A percentile compares a stretch with the other conserved stretches of the same genome.
Evolutionary conservation across 345 rosid genomes (phyloP).

Genomic region (Syzygium aromaticum): DNA sequence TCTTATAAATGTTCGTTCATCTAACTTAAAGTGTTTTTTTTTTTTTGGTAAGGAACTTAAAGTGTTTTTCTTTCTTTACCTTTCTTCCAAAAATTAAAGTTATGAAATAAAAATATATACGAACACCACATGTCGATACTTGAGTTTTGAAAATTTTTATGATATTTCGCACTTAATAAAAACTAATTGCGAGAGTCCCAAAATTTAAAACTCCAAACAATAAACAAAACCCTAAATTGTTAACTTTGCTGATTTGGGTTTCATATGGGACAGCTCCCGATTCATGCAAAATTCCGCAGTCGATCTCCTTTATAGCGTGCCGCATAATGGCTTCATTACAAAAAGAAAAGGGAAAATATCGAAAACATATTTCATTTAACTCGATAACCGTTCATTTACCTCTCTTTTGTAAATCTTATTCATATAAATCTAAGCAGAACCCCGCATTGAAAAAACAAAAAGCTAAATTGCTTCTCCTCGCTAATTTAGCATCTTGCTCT

Average conservation of each 20-base stretch:
- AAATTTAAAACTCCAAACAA: neutral
- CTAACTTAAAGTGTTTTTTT: neutral
- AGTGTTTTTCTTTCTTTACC: neutral
- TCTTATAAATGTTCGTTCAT: neutral
- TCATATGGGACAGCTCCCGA: neutral
- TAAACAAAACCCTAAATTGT: neutral
- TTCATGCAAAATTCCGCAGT: neutral
- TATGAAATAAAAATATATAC: neutral
- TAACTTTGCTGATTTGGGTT: neutral
- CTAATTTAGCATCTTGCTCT: neutral
- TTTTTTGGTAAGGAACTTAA: neutral
- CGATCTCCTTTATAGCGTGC: neutral
- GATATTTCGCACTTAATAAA: rapidly evolving
- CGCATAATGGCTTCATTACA: neutral
- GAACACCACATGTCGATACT: neutral
- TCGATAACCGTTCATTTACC: neutral
- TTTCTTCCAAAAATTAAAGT: neutral
- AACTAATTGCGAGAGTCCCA: neutral
- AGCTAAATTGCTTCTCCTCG: neutral
- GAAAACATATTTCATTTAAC: neutral
- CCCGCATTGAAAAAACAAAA: neutral
- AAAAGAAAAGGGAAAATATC: neutral
- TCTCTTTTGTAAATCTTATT: neutral
- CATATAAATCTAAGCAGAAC: neutral
- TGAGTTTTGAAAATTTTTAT: neutral